phyloP scores from a whole-genome alignment of 2,329 filamentous ascomycete species.

The Torrubiella hemipterigena region DNA sequence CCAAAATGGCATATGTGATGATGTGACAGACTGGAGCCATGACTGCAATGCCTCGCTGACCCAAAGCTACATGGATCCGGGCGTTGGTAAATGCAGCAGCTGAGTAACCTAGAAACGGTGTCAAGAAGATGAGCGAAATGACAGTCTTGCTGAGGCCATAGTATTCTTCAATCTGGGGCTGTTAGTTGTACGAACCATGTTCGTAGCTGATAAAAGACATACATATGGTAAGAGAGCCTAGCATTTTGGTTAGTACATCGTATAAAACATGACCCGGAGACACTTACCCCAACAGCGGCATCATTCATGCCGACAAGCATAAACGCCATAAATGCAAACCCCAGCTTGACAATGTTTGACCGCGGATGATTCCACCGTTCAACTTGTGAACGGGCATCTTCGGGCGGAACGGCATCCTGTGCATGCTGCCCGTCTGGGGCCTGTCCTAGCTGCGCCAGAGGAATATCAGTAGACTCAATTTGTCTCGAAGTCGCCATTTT shows the following conservation, averaged over 20 bases:
- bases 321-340: slow-evolving; percentile 43
- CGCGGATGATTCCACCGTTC: slow-evolving; percentile 25
- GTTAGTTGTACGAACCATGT: not conserved
- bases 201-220: slow-evolving; percentile 6
- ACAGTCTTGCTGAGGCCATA: slow-evolving; percentile 47
- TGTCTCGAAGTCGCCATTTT: too few relatives aligned
- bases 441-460: too few relatives aligned
- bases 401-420: slow-evolving; percentile 10
- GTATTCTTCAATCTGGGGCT: slow-evolving; percentile 46
- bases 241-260: slow-evolving; percentile 12
- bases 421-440: not conserved
- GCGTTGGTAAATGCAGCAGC: slow-evolving; percentile 50
- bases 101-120: slow-evolving; percentile 51
- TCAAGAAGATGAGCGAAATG: slow-evolving; percentile 52
- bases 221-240: slow-evolving; percentile 28
- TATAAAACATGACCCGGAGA: not conserved
- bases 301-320: slow-evolving; percentile 52
- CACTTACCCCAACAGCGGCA: slow-evolving; percentile 42
- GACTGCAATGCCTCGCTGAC: slow-evolving; percentile 55
- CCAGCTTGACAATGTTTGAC: slow-evolving; percentile 18
- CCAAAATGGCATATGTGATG: slow-evolving; percentile 46
- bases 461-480: too few relatives aligned
- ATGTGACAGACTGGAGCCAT: slow-evolving; percentile 50
- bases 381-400: slow-evolving; percentile 13
- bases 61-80: slow-evolving; percentile 43